Evolutionary conservation across 352 stramenopile species (phyloP), one percentile per base, ranked within the genome.

Genomic region (Globisporangium barbulae): DNA sequence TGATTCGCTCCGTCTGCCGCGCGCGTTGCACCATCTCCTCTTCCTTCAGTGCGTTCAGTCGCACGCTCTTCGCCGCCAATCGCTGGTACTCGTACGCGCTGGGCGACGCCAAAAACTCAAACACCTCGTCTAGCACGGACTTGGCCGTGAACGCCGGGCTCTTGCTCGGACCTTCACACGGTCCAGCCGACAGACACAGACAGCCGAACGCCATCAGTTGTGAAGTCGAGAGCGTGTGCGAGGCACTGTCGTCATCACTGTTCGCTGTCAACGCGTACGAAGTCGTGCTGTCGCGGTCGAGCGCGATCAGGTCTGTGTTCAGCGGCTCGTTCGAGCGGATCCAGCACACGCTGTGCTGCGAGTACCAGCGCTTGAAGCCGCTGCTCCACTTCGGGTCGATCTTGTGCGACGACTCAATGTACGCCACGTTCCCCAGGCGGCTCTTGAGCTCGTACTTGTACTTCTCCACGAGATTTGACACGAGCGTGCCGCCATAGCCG

Each of bases 351-450:
- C 79, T 88, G 61, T 93, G 80, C 67, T 91, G 78, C 17, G 76
- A 90, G 57, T 96, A 86, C 53, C 90, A 96, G 2, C 87, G 81
- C 67, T 89, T 84, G 50, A 96, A 91, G 13, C 77, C 75, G 0
- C 75, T 71, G 53, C 79, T 84, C 77, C 90, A 94, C 22, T 78
- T 78, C 31, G 75, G 72, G 45, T 92, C 86, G 28, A 91, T 71
- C 53, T 93, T 88, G 72, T 94, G 81, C 44, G 73, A 87, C n/a
- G 85, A 94, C 69, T 97, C 89, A 47, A 97, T 88, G 59, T 89
- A 94, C 3, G 86, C 87, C 12, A 97, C 86, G 59, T 89, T 95
- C 1, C 81, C 87, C 30, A 97, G 74, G 25, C 88, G 73, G 55
- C 88, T 90, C 61, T 89, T 85, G 48, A 94, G 76, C 61, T 91